Percentiles rank a stretch among this genome's conserved stretches.
Conservation (phyloP, 116 monocot species). For the Posidonia oceanica region DNA sequence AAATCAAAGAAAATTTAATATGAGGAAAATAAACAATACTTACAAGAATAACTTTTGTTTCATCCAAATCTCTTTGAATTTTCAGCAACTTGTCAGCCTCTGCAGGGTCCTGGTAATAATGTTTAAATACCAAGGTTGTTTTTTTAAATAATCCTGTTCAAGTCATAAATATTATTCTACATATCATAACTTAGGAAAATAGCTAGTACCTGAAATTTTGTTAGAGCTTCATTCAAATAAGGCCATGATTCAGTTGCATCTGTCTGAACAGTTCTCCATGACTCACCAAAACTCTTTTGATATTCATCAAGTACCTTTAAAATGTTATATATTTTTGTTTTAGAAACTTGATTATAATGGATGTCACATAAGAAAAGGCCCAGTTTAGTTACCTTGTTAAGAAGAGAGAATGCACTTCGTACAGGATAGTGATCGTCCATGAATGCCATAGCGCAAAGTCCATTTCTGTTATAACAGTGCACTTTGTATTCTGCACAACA, state of each 20-base stretch:
- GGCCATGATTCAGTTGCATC: constrained; percentile 65
- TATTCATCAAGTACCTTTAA: constrained; percentile 72
- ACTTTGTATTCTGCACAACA: constrained; percentile 33
- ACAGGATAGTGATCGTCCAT: constrained; percentile 91
- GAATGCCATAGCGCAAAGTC: constrained; percentile 62
- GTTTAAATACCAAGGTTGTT: background rate
- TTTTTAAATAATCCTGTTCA: background rate
- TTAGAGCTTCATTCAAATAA: constrained; percentile 56
- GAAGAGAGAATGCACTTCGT: constrained; percentile 50
- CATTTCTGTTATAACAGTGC: constrained; percentile 73
- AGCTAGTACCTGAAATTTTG: constrained; percentile 58
- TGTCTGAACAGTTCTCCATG: constrained; percentile 46
- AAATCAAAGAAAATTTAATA: too few relatives aligned
- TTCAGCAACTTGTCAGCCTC: constrained; percentile 93
- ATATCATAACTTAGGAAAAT: too few relatives aligned
- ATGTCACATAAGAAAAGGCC: too few relatives aligned
- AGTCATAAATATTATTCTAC: too few relatives aligned
- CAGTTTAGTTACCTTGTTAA: too few relatives aligned
- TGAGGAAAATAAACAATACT: constrained; percentile 10
- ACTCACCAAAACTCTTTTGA: constrained; percentile 78
- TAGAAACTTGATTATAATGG: too few relatives aligned
- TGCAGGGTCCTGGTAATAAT: constrained; percentile 59
- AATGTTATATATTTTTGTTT: background rate
- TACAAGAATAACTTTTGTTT: constrained; percentile 95
- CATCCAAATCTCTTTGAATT: constrained; percentile 93